These are phyloP conservation scores for Agaricus subrufescens DNA, from an alignment of 768 basidiomycete species.

Conservation along the genomic window DNA sequence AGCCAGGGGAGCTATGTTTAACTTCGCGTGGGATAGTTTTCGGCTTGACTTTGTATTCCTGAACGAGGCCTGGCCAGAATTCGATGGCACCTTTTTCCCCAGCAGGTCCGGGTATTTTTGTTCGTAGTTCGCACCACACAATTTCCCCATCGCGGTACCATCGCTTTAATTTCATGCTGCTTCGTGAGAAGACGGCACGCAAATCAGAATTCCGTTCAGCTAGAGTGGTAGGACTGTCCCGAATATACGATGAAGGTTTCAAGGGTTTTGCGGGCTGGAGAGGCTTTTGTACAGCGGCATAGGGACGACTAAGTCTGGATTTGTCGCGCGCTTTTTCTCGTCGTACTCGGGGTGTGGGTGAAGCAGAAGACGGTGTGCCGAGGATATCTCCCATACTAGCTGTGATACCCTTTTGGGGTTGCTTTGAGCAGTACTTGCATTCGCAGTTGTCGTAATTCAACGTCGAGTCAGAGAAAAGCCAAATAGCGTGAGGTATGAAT, in stretches of 20 bases:
- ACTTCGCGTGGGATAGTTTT: slow-evolving; percentile 1
- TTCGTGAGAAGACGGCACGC: slow-evolving; percentile 46
- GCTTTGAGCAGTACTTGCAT: slow-evolving; percentile 77
- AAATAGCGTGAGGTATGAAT: slow-evolving; percentile 79
- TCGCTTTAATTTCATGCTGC: slow-evolving; percentile 41
- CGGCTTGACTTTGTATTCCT: slow-evolving; percentile 8
- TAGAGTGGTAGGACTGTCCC: slow-evolving; percentile 40
- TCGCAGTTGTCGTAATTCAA: slow-evolving; percentile 47
- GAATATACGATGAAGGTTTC: slow-evolving; percentile 27
- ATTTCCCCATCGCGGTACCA: slow-evolving; percentile 13
- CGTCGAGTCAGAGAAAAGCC: slow-evolving; percentile 59
- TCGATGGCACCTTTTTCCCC: slow-evolving; percentile 3
- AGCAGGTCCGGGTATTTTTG: neutral
- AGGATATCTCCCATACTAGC: slow-evolving; percentile 41
- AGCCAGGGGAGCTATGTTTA: slow-evolving; percentile 7
- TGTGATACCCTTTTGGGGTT: slow-evolving; percentile 67
- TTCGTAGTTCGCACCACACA: slow-evolving; percentile 10
- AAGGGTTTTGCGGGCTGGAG: slow-evolving; percentile 22
- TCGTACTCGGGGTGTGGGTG: neutral
- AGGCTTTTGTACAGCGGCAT: slow-evolving; percentile 37
- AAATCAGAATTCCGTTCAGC: slow-evolving; percentile 65
- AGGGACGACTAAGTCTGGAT: slow-evolving; percentile 25
- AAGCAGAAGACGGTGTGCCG: slow-evolving; percentile 7
- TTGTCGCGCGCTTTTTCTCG: slow-evolving; percentile 13
- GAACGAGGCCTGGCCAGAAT: slow-evolving; percentile 12